Conservation (phyloP, 371 early-diverging fungal genomes). For the Apophysomyces ossiformis region DNA sequence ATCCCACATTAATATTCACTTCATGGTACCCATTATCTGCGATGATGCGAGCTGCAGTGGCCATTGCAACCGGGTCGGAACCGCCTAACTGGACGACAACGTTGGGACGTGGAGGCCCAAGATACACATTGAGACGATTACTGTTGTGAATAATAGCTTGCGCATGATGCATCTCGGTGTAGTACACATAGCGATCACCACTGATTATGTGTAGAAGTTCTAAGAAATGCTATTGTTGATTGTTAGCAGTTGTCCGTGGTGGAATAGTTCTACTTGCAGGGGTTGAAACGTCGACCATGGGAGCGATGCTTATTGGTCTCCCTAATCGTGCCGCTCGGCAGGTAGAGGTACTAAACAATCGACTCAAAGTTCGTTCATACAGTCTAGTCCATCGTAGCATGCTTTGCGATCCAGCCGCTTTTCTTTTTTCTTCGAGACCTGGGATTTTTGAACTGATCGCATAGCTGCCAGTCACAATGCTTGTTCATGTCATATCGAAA, state of each 20-base stretch:
- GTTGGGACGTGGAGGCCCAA: conserved; percentile 57
- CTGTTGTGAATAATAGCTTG: conserved; percentile 62
- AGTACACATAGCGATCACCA: conserved; percentile 61
- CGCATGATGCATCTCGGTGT: conserved; percentile 82
- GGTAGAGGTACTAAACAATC: neutral
- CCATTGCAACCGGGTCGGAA: conserved; percentile 56
- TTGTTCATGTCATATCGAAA: too few species aligned
- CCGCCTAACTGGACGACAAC: conserved; percentile 71
- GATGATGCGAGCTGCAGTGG: conserved; percentile 53
- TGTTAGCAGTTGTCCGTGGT: neutral
- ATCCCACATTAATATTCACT: conserved; percentile 80
- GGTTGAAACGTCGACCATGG: conserved; percentile 82
- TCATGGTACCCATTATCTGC: conserved; percentile 58
- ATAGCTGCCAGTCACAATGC: neutral
- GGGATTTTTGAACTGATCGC: neutral
- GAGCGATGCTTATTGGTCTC: conserved; percentile 71
- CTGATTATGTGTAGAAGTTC: conserved; percentile 70
- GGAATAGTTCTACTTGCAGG: conserved; percentile 44
- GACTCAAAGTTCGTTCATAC: neutral
- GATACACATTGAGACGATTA: conserved; percentile 46
- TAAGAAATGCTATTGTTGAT: conserved; percentile 56
- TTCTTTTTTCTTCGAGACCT: neutral
- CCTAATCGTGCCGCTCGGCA: conserved; percentile 29
- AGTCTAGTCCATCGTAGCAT: conserved; percentile 8
- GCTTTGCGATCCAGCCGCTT: neutral